Evolutionary conservation across 1,284 basidiomycete species (phyloP).

Genomic region (Leccinum angustisporum): DNA sequence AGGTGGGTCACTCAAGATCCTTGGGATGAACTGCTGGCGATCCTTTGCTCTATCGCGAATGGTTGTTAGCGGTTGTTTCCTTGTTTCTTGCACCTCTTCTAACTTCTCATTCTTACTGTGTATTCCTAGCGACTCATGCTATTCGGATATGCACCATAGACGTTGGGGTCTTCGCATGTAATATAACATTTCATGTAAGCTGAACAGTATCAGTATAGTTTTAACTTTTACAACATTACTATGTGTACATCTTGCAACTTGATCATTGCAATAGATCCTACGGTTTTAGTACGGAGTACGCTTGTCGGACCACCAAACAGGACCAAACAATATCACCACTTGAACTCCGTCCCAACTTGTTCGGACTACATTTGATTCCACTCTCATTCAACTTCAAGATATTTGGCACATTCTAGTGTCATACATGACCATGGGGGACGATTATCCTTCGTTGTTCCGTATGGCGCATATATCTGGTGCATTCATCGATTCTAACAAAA

Average conservation of each 20-base stretch:
- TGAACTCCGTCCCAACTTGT: neutral
- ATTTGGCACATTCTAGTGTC: neutral
- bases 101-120: slow-evolving; percentile 7
- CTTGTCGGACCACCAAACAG: slow-evolving; percentile 22
- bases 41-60: slow-evolving; percentile 33
- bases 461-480: neutral
- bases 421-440: slow-evolving; percentile 54
- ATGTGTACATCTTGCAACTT: slow-evolving; percentile 1
- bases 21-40: slow-evolving; percentile 37
- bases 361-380: neutral
- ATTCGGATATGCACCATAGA: neutral
- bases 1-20: slow-evolving; percentile 19
- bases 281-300: neutral
- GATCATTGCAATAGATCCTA: neutral
- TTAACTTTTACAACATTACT: neutral
- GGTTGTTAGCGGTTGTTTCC: slow-evolving; percentile 37
- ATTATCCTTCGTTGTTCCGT: slow-evolving; percentile 87
- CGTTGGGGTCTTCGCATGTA: neutral
- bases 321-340: slow-evolving; percentile 17
- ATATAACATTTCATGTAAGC: neutral
- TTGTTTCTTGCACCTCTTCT: slow-evolving; percentile 47
- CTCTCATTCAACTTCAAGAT: slow-evolving; percentile 1
- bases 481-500: slow-evolving; percentile 6
- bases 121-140: slow-evolving; percentile 14
- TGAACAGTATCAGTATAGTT: neutral